Conservation (phyloP, 768 basidiomycete species). For the Suillus luteus region DNA sequence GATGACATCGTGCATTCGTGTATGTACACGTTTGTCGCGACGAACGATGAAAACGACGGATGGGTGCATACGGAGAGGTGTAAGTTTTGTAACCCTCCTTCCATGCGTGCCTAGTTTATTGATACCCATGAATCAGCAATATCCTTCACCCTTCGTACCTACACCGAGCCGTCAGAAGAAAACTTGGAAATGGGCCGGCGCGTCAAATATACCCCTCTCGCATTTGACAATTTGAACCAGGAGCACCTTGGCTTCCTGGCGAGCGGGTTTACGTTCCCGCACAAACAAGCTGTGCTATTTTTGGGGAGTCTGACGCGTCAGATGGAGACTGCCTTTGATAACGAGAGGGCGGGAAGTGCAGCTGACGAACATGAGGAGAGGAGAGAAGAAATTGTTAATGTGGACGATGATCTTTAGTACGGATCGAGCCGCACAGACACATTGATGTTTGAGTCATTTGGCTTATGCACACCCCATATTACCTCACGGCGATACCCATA, state of each 20-base stretch:
- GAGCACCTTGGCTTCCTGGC: slow-evolving; percentile 61
- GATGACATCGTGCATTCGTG: slow-evolving; percentile 70
- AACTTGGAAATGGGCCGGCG: slow-evolving; percentile 36
- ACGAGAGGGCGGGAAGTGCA: neutral
- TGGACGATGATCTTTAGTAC: neutral
- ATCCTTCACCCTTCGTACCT: slow-evolving; percentile 57
- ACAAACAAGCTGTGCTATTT: slow-evolving; percentile 68
- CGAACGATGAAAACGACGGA: slow-evolving; percentile 33
- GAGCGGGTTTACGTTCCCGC: slow-evolving; percentile 66
- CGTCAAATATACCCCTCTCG: slow-evolving; percentile 59
- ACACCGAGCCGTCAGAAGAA: slow-evolving; percentile 39
- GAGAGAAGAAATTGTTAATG: neutral
- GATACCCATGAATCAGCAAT: slow-evolving; percentile 44
- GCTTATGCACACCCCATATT: neutral
- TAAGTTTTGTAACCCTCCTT: slow-evolving; percentile 15
- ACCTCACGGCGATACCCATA: neutral
- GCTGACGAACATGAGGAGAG: neutral
- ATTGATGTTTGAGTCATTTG: neutral
- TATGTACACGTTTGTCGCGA: slow-evolving; percentile 56
- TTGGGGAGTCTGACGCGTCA: slow-evolving; percentile 27
- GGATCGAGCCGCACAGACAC: neutral
- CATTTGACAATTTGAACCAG: slow-evolving; percentile 64
- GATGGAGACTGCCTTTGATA: slow-evolving; percentile 4
- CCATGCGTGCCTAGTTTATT: slow-evolving; percentile 14
- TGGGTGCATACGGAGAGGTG: slow-evolving; percentile 36